A percentile compares a stretch with the other conserved stretches of the same genome.
Evolutionary conservation across 2,329 filamentous ascomycete species (phyloP).

Genomic region (Emmonsiellopsis sp.): DNA sequence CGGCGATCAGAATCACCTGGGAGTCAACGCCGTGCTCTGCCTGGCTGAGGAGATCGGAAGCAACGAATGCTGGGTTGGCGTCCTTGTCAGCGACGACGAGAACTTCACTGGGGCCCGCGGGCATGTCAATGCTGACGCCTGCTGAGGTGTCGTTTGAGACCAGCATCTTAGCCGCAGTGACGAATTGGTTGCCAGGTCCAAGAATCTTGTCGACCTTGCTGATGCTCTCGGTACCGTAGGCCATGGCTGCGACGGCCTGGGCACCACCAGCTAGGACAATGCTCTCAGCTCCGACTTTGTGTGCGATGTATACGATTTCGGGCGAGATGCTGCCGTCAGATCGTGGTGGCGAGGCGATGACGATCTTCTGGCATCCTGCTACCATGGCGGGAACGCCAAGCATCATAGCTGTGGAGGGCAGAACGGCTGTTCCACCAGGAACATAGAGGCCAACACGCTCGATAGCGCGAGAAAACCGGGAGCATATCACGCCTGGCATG

Average conservation of each 20-base stretch:
- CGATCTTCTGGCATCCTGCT: conserved; percentile 89
- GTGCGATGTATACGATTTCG: conserved; percentile 93
- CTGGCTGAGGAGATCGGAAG: conserved; percentile 87
- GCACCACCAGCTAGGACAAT: conserved; percentile 94
- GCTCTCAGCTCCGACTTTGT: conserved; percentile 92
- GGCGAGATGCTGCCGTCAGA: conserved; percentile 85
- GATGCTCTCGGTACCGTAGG: conserved; percentile 90
- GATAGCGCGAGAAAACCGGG: conserved; percentile 83
- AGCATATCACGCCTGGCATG: conserved; percentile 94
- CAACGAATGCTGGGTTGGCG: conserved; percentile 88
- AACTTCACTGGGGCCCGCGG: conserved; percentile 90
- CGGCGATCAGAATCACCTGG: conserved; percentile 83
- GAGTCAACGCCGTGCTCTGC: conserved; percentile 95
- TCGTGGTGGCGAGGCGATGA: conserved; percentile 84
- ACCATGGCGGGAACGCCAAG: conserved; percentile 96
- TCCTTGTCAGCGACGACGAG: conserved; percentile 87
- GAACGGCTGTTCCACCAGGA: conserved; percentile 90
- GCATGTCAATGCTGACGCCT: conserved; percentile 95
- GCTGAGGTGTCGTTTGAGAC: conserved; percentile 96
- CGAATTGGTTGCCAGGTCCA: conserved; percentile 95
- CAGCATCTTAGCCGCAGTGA: conserved; percentile 97
- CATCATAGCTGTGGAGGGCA: conserved; percentile 96
- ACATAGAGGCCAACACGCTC: conserved; percentile 96
- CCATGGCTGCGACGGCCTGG: conserved; percentile 92
- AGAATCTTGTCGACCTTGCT: conserved; percentile 98